Base-by-base conservation (phyloP, 2,329 filamentous ascomycete species). In the Colletotrichum lentis region DNA sequence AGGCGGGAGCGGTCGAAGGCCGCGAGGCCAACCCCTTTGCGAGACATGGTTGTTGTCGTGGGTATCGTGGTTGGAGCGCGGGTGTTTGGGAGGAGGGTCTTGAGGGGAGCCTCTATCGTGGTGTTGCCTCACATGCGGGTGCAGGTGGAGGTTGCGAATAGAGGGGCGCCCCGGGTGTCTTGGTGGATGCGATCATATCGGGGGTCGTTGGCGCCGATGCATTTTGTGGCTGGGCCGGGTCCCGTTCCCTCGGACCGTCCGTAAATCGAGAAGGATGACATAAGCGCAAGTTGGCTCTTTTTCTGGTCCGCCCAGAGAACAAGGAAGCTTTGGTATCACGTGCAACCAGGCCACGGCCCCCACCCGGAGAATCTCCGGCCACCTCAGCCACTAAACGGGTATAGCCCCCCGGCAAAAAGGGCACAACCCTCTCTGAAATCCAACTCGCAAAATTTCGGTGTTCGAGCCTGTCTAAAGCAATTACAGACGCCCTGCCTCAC, bases 1-100 rank as follows among this genome's bases (percentile, higher is more conserved):
- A 97, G 88, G 62, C 90, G 91, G 70, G 90, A 91, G 72, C 94
- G 91, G 78, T 94, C 91, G 76, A 97, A 96, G 76, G 94, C 94
- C 39, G 91, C 94, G 66, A 98, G 89, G 75, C 95, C 95, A 69
- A 97, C 93, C 71, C 93, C 93, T 80, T 93, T 93, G 74, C 91
- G 90, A 22, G 88, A 90, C 88, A 90, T 90, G 63, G 39, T 75
- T 47, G 44, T n/a, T n/a, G 5, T 31, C 39, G 7, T 20, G 14
- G 20, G 12, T 18, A 11, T 37, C 41, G 44, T 16, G 20, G 20
- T 59, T 44, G 31, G 20, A 16, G 31, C 8, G 41, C 12, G 27
- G n/a, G 41, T 35, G 31, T 58, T 4, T 22, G 31, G 55, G n/a
- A 24, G 27, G 43, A 14, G 11, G 43, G 43, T 31, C 10, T 35